Percentiles rank a stretch among this genome's conserved stretches.
These are phyloP conservation scores for Solanum lignicaule DNA, from an alignment of 257 asterid species.

Conservation along the genomic window DNA sequence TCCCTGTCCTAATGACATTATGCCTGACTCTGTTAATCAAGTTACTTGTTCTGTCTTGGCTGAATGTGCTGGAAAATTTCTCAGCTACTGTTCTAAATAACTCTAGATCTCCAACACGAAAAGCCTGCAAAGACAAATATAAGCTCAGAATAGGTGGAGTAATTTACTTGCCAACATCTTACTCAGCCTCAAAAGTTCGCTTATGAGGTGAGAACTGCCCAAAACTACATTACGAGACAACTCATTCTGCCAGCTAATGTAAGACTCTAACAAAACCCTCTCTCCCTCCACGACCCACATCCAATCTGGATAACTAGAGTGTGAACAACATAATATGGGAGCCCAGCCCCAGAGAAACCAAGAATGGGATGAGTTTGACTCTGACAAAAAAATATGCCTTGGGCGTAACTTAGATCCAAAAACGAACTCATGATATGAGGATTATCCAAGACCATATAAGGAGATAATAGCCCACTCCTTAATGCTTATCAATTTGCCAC, in stretches of 20 bases:
- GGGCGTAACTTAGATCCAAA: not conserved
- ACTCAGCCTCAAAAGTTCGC: not conserved
- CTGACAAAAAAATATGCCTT: not conserved
- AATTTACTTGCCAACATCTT: not conserved
- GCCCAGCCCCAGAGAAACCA: not conserved
- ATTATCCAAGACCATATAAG: not conserved
- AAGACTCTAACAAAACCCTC: not conserved
- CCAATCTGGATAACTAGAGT: not conserved
- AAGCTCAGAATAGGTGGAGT: not conserved
- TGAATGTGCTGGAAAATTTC: slow-evolving; percentile 45
- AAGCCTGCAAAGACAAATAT: slow-evolving; percentile 39
- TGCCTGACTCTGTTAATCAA: slow-evolving; percentile 64
- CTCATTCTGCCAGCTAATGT: not conserved
- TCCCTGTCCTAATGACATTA: slow-evolving; percentile 61
- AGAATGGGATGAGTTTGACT: not conserved
- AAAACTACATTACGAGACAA: not conserved
- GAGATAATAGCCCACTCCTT: not conserved
- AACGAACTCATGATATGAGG: not conserved
- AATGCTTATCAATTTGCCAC: not conserved
- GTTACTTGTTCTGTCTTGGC: slow-evolving; percentile 52
- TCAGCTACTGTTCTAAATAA: slow-evolving; percentile 53
- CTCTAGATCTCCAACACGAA: slow-evolving; percentile 67
- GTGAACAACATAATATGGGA: not conserved
- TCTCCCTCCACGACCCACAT: not conserved
- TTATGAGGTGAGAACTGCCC: not conserved